phyloP scores from a whole-genome alignment of 2,329 filamentous ascomycete genomes.

The Exophiala sideris region DNA sequence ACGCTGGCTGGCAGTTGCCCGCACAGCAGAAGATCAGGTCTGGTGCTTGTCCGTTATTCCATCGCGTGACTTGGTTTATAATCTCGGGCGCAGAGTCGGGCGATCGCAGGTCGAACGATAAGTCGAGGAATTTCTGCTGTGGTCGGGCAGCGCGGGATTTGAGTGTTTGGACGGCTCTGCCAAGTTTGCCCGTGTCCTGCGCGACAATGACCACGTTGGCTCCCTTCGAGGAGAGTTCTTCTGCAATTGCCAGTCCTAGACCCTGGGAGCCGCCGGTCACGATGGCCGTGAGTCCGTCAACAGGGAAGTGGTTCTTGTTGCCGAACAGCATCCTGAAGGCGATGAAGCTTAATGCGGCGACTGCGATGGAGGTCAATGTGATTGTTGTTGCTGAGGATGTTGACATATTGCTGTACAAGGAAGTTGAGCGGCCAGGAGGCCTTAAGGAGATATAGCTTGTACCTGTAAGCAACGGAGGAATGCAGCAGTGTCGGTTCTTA shows the following conservation, averaged over 20 bases:
- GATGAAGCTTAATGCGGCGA: slow-evolving; percentile 24
- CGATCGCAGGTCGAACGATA: slow-evolving; percentile 76
- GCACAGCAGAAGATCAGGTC: slow-evolving; percentile 93
- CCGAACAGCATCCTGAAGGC: slow-evolving; percentile 35
- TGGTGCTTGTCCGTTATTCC: slow-evolving; percentile 71
- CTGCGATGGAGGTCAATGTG: slow-evolving; percentile 25
- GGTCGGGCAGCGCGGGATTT: slow-evolving; percentile 58
- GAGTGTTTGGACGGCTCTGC: slow-evolving; percentile 64
- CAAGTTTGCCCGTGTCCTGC: slow-evolving; percentile 71
- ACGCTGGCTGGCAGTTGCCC: slow-evolving; percentile 67
- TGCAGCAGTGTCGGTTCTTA: no score
- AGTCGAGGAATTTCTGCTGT: slow-evolving; percentile 75
- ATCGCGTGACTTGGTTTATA: slow-evolving; percentile 67
- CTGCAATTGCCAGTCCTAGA: slow-evolving; percentile 75
- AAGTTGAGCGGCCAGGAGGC: not conserved
- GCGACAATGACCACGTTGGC: slow-evolving; percentile 84
- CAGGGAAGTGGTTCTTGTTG: slow-evolving; percentile 70
- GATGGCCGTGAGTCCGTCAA: slow-evolving; percentile 82
- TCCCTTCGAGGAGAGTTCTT: slow-evolving; percentile 74
- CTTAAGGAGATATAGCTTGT: not conserved
- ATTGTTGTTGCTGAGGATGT: not conserved
- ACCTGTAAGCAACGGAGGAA: not conserved
- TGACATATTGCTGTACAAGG: not conserved
- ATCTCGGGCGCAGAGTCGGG: slow-evolving; percentile 67
- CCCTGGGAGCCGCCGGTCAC: slow-evolving; percentile 91